These are phyloP conservation scores for Blumeriella jaapii DNA, from an alignment of 2,329 filamentous ascomycete species.

Conservation along the genomic window DNA sequence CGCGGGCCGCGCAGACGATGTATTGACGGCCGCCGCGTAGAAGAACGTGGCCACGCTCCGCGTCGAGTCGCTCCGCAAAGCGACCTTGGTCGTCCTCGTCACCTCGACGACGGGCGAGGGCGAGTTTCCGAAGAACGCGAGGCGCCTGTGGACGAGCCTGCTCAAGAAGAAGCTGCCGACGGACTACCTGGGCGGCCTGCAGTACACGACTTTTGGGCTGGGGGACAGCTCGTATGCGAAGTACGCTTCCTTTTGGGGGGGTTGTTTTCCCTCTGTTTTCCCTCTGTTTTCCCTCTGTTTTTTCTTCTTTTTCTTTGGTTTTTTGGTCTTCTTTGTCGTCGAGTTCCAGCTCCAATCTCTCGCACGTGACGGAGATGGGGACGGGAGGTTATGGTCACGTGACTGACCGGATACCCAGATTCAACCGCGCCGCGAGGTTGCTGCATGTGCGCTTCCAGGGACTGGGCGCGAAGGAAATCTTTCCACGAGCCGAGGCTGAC, in stretches of 20 bases:
- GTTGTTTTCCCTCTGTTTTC: too few species aligned
- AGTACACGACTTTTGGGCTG: slow-evolving; percentile 79
- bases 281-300: too few species aligned
- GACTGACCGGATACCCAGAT: slow-evolving; percentile 37
- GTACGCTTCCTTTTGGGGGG: slow-evolving; percentile 36
- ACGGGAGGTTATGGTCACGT: slow-evolving; percentile 1
- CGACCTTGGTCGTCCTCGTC: slow-evolving; percentile 60
- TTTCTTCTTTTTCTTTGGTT: too few species aligned
- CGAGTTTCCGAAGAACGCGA: slow-evolving; percentile 76
- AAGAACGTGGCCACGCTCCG: not conserved
- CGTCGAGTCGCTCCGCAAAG: slow-evolving; percentile 35
- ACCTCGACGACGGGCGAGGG: slow-evolving; percentile 92
- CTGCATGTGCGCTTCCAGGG: slow-evolving; percentile 74
- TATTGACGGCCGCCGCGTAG: too few species aligned
- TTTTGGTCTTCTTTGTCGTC: too few species aligned
- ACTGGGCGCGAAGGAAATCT: slow-evolving; percentile 68
- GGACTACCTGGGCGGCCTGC: slow-evolving; percentile 54
- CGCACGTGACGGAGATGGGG: too few species aligned
- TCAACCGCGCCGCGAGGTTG: slow-evolving; percentile 88
- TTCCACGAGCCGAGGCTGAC: slow-evolving; percentile 75
- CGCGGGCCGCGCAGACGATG: too few species aligned
- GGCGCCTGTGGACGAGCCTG: slow-evolving; percentile 74
- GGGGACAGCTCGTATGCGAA: slow-evolving; percentile 93
- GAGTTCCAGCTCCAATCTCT: too few species aligned
- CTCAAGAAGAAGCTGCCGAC: slow-evolving; percentile 66